Evolutionary conservation across 208 protist genomes (phyloP).

Genomic region (Leishmania tarentolae): DNA sequence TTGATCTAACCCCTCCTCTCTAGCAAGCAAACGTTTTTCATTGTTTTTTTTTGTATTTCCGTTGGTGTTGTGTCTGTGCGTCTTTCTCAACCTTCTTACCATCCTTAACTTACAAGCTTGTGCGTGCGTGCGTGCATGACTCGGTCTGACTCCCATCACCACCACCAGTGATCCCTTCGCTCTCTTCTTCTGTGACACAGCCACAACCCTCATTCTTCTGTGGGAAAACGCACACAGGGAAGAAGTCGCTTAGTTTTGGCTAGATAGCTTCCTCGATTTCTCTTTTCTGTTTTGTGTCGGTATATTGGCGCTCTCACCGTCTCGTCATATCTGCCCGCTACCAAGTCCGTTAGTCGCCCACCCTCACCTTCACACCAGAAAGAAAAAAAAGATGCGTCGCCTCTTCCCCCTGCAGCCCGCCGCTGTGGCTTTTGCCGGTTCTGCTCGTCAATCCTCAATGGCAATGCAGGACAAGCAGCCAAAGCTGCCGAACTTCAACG

Average conservation of each 20-base stretch:
- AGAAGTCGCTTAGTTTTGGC: not conserved
- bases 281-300: not conserved
- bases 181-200: not conserved
- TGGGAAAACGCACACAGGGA: not conserved
- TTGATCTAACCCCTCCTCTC: not conserved
- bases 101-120: not conserved
- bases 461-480: not conserved
- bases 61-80: not conserved
- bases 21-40: not conserved
- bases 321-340: not conserved
- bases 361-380: not conserved
- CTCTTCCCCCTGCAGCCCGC: constrained; percentile 25
- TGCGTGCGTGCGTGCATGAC: not conserved
- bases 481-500: constrained; percentile 57
- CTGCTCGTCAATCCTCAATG: constrained; percentile 20
- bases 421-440: constrained; percentile 14
- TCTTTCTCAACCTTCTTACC: not conserved
- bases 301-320: not conserved
- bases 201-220: not conserved
- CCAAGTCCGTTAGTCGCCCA: too few species aligned
- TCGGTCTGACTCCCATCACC: not conserved
- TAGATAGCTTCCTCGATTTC: not conserved
- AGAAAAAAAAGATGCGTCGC: constrained; percentile 40
- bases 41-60: not conserved
- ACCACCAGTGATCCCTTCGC: not conserved